phyloP scores from a whole-genome alignment of 371 early-diverging fungal species.

The Batkoa obscura region DNA sequence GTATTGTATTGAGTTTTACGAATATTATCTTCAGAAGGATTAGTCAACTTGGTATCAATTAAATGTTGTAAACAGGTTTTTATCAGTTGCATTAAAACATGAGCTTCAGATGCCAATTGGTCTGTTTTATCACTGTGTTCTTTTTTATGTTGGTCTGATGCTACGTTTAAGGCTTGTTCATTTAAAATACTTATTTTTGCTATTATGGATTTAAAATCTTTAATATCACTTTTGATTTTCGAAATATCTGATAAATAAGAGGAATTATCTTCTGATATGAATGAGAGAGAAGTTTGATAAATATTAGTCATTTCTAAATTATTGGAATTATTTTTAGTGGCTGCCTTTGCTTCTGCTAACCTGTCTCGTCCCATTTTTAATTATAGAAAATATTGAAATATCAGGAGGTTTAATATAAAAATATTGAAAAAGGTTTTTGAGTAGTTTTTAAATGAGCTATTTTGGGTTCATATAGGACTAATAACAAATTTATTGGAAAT shows the following conservation, averaged over 20 bases:
- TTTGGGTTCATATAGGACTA: too few species aligned
- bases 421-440: too few species aligned
- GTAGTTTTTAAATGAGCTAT: too few species aligned
- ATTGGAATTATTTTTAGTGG: background rate
- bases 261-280: background rate
- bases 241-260: background rate
- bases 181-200: background rate
- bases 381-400: too few species aligned
- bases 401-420: too few species aligned
- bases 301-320: background rate
- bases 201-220: constrained; percentile 1
- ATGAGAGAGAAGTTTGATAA: background rate
- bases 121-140: background rate
- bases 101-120: background rate
- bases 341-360: background rate
- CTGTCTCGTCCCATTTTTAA: background rate
- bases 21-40: background rate
- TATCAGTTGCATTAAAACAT: background rate
- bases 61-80: background rate
- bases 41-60: background rate
- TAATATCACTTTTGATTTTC: background rate
- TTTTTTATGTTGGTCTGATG: background rate
- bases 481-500: too few species aligned
- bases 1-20: constrained; percentile 7
- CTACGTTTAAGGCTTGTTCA: constrained; percentile 2